These are phyloP conservation scores for Monilinia laxa DNA, from an alignment of 2,329 filamentous ascomycete genomes.

Conservation along the genomic window DNA sequence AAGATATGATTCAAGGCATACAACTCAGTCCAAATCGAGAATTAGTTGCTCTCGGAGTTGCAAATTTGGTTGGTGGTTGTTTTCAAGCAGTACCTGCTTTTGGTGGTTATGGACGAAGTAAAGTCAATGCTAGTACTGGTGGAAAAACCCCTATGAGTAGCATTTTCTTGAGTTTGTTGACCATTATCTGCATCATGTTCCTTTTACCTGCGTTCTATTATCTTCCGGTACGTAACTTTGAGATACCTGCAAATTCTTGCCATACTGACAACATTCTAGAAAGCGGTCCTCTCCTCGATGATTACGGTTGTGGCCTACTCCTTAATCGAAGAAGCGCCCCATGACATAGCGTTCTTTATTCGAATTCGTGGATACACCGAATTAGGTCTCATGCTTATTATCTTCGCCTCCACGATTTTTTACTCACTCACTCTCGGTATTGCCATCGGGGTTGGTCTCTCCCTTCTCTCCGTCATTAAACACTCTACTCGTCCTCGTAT, in stretches of 20 bases:
- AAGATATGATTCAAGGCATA: constrained; percentile 73
- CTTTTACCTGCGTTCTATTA: constrained; percentile 92
- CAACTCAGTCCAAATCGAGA: constrained; percentile 88
- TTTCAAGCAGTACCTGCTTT: constrained; percentile 94
- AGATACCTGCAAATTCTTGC: constrained; percentile 20
- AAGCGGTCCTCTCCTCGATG: constrained; percentile 90
- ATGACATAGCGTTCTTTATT: constrained; percentile 88
- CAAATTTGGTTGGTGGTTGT: constrained; percentile 86
- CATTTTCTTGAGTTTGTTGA: constrained; percentile 79
- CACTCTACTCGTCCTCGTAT: constrained; percentile 92
- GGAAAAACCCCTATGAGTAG: constrained; percentile 93
- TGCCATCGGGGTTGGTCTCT: constrained; percentile 88
- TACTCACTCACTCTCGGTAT: constrained; percentile 94
- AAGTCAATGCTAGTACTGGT: constrained; percentile 90
- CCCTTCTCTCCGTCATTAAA: constrained; percentile 82
- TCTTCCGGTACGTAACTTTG: constrained; percentile 69
- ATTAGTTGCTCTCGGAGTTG: constrained; percentile 84
- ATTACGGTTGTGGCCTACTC: constrained; percentile 95
- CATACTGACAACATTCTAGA: constrained; percentile 52
- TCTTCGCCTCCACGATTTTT: constrained; percentile 89
- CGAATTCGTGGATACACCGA: constrained; percentile 84
- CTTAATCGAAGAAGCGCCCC: constrained; percentile 90
- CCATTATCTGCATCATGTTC: constrained; percentile 76
- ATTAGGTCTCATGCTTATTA: constrained; percentile 81
- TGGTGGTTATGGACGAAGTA: constrained; percentile 93